These are phyloP conservation scores for Tulasnella sp. DNA, from an alignment of 768 basidiomycete species.

Conservation along the genomic window DNA sequence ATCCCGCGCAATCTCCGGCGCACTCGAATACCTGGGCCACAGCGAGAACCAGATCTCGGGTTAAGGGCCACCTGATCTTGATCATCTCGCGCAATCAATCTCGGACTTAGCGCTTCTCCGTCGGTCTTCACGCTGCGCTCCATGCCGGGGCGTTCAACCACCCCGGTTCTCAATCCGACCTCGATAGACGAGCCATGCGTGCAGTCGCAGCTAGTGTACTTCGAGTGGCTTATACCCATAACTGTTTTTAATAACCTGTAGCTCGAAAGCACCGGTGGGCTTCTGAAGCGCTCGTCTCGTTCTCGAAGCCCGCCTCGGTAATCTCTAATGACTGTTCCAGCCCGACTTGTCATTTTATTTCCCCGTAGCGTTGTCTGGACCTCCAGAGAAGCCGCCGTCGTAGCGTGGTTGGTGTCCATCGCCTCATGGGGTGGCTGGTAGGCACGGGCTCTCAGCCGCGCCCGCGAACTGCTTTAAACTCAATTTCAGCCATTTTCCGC, in stretches of 20 bases:
- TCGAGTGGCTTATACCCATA: too few species aligned
- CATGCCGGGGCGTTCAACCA: background rate
- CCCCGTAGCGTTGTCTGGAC: background rate
- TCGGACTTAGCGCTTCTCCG: background rate
- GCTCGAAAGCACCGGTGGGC: background rate
- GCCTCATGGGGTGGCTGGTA: background rate
- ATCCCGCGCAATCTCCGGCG: background rate
- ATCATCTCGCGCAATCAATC: slow-evolving; percentile 3
- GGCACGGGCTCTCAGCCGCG: background rate
- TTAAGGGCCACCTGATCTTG: background rate
- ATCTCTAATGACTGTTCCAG: background rate
- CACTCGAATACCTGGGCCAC: background rate
- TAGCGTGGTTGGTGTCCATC: background rate
- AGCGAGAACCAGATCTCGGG: background rate
- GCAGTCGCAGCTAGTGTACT: too few species aligned
- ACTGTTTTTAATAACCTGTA: too few species aligned
- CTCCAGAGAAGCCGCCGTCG: background rate
- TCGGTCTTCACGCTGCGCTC: background rate
- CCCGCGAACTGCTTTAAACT: background rate
- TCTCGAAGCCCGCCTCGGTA: background rate
- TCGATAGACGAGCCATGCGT: background rate
- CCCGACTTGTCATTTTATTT: background rate
- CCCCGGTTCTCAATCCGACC: background rate
- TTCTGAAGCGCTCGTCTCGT: background rate
- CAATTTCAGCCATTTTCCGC: background rate